These are phyloP conservation scores for Cryptosporidium canis DNA, from an alignment of 169 alveolate species.

Conservation along the genomic window DNA sequence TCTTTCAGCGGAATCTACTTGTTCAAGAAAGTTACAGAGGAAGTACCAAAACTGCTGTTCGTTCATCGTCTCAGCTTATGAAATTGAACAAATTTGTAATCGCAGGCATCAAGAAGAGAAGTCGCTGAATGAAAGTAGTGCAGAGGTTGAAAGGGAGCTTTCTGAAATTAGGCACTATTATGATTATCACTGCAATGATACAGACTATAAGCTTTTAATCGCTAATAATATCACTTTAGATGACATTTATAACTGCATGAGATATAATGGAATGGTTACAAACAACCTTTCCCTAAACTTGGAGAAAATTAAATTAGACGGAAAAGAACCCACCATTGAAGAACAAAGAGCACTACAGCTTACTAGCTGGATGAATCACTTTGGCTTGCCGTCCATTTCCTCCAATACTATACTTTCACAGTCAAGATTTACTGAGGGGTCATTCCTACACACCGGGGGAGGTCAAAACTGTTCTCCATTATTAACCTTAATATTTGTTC, in stretches of 20 bases:
- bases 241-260: slow-evolving; percentile 23
- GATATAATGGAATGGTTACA: background rate
- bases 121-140: background rate
- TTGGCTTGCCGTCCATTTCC: slow-evolving; percentile 9
- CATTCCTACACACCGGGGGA: background rate
- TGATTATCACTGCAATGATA: slow-evolving; percentile 8
- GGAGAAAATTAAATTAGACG: background rate
- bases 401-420: slow-evolving; percentile 2
- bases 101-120: background rate
- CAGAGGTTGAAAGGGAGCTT: background rate
- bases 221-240: slow-evolving; percentile 26
- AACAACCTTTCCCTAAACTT: background rate
- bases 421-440: slow-evolving; percentile 35
- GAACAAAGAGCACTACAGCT: slow-evolving; percentile 18
- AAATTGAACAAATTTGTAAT: slow-evolving; percentile 28
- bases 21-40: slow-evolving; percentile 15
- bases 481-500: slow-evolving; percentile 39
- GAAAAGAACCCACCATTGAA: background rate
- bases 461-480: slow-evolving; percentile 61
- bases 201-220: background rate
- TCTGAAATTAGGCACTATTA: background rate
- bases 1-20: background rate
- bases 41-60: slow-evolving; percentile 37
- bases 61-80: slow-evolving; percentile 6
- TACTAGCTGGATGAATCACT: slow-evolving; percentile 31